Evolutionary conservation across 306 rosid genomes (phyloP), one percentile per base, ranked within the genome.

Genomic region (Herpetospermum pedunculosum): DNA sequence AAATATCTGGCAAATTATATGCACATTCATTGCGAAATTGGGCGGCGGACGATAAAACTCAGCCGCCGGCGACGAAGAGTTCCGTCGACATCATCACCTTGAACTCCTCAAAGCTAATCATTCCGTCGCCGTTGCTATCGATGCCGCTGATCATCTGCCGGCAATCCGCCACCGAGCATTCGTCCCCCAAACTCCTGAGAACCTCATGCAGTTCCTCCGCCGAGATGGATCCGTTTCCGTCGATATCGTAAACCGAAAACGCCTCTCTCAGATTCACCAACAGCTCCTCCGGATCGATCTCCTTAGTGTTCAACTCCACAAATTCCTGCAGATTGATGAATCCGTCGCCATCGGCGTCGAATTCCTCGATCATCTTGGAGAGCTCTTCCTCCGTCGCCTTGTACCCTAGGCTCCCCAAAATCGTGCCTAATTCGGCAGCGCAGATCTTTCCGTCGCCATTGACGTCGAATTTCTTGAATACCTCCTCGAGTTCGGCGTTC

Each of bases 371-470:
- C 92, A 92, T 88, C 59, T 53, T 72, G 11, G 41, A 13, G 2
- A 90, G 87, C 69, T 92, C 98, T 48, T 87, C 92, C 46, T 88
- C 85, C 3, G 81, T 76, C 4, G 88, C 64, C 2, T 79, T 59
- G 7, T 88, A 81, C 28, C 96, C 96, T 8, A 92, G 80, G 81
- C 89, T 86, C 3, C 81, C 81, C 95, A 90, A 76, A n/a, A 92
- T 90, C 25, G 95, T 73, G 38, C 96, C 89, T 1, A 92, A 85
- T 75, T 92, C 98, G 14, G 95, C 76, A 1, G 92, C 55, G 13
- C 86, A 90, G 86, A 92, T 90, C 91, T 88, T 90, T 18, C 95
- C 98, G 60, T 92, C 96, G 37, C 95, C 95, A 54, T 92, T 92
- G 4, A 78, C 95, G 70, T 92, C 98, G 78, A 92, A 90, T 83